phyloP scores from a whole-genome alignment of 2,329 filamentous ascomycete species.

The Diplodia mutila region DNA sequence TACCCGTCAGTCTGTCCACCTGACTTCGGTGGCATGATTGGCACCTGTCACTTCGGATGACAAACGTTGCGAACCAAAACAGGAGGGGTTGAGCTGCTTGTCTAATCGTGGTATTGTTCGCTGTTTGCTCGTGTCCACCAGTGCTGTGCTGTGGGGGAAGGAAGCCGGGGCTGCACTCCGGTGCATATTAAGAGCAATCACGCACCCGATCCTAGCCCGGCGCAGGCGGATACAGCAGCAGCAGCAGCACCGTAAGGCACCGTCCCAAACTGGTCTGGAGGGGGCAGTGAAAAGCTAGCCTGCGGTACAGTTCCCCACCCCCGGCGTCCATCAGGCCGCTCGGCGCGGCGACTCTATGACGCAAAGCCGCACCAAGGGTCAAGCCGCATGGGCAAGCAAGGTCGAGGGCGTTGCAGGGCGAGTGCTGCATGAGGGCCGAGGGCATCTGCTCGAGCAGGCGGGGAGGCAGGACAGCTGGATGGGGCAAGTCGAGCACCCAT shows the following conservation, averaged over 20 bases:
- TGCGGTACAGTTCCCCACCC: conserved; percentile 11
- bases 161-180: background rate
- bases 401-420: too few relatives aligned
- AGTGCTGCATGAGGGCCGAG: background rate
- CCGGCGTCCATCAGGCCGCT: background rate
- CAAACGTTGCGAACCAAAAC: background rate
- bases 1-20: background rate
- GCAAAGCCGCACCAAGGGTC: background rate
- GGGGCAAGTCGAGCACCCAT: background rate
- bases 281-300: conserved; percentile 10
- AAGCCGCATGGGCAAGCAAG: background rate
- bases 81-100: background rate
- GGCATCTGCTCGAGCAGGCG: background rate
- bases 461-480: background rate
- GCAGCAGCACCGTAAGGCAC: background rate
- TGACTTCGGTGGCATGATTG: background rate
- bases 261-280: background rate
- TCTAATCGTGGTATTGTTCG: background rate
- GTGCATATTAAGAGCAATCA: background rate
- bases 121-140: background rate
- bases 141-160: background rate
- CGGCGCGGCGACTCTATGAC: conserved; percentile 1
- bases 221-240: background rate
- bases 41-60: background rate
- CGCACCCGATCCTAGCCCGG: background rate